Conservation (phyloP, 768 basidiomycete genomes). For the Termitomyces sp. region DNA sequence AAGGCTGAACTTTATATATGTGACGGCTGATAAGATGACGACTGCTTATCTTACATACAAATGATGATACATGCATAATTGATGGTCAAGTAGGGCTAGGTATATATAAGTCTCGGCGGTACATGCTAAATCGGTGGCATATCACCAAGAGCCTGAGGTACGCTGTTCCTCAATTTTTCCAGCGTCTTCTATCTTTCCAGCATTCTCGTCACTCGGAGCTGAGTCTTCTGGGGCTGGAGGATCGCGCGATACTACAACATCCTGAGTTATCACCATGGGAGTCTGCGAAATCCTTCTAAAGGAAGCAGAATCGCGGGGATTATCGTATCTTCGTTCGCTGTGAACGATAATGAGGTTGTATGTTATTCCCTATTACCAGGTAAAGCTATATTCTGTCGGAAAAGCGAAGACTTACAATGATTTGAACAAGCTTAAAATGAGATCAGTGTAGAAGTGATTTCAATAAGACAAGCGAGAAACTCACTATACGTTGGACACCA, state of each 20-base stretch:
- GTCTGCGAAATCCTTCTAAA: neutral
- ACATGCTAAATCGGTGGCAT: neutral
- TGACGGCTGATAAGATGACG: too few species aligned
- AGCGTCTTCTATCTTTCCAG: neutral
- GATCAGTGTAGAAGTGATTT: neutral
- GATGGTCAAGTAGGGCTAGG: neutral
- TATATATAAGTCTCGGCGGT: neutral
- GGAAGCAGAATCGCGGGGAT: neutral
- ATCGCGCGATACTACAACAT: slow-evolving; percentile 7
- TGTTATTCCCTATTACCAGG: slow-evolving; percentile 3
- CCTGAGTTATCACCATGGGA: slow-evolving; percentile 8
- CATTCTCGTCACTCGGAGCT: neutral
- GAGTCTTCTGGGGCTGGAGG: neutral
- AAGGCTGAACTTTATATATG: too few species aligned
- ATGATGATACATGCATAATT: neutral
- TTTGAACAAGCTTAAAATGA: slow-evolving; percentile 6
- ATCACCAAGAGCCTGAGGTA: neutral
- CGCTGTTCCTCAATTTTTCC: neutral
- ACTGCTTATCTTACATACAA: neutral
- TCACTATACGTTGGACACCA: slow-evolving; percentile 11
- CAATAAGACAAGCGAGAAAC: neutral
- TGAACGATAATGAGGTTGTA: slow-evolving; percentile 11
- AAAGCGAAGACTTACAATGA: slow-evolving; percentile 2
- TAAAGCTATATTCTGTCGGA: neutral
- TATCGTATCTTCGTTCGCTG: neutral